These are phyloP conservation scores for Fraxinus excelsior DNA, from an alignment of 257 asterid species.

Conservation along the genomic window DNA sequence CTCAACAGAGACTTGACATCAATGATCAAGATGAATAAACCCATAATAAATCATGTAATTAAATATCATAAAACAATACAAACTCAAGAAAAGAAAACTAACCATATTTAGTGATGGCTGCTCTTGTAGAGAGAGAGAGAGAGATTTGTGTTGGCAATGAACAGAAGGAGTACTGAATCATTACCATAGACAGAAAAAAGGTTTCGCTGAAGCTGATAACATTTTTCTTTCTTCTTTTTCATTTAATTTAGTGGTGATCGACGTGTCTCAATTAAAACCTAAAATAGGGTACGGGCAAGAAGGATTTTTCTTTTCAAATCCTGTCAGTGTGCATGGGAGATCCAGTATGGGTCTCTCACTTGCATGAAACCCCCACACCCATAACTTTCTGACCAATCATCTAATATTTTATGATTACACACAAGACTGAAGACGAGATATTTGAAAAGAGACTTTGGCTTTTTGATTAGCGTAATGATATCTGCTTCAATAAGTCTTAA, in stretches of 20 bases:
- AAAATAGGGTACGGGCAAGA: neutral
- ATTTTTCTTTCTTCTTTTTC: too few species aligned
- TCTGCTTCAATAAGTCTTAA: neutral
- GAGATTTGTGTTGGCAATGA: neutral
- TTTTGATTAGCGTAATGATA: constrained; percentile 1
- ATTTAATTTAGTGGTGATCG: neutral
- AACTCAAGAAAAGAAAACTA: neutral
- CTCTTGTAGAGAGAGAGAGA: neutral
- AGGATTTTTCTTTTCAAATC: neutral
- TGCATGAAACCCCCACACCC: constrained; percentile 12
- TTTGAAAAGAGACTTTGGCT: constrained; percentile 16
- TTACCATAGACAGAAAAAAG: too few species aligned
- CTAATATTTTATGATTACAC: constrained; percentile 15
- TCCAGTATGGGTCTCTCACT: constrained; percentile 18
- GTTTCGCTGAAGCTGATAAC: too few species aligned
- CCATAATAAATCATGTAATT: too few species aligned
- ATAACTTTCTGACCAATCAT: constrained; percentile 22
- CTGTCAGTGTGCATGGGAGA: constrained; percentile 22
- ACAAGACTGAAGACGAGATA: neutral
- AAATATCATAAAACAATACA: too few species aligned
- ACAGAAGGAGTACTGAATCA: neutral
- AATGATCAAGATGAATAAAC: too few species aligned
- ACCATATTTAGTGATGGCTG: neutral
- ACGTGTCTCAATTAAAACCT: neutral
- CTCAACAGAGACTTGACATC: too few species aligned